A percentile compares a stretch with the other conserved stretches of the same genome.
Conservation (phyloP, 352 stramenopile species). For the Hyaloperonospora arabidopsidis region DNA sequence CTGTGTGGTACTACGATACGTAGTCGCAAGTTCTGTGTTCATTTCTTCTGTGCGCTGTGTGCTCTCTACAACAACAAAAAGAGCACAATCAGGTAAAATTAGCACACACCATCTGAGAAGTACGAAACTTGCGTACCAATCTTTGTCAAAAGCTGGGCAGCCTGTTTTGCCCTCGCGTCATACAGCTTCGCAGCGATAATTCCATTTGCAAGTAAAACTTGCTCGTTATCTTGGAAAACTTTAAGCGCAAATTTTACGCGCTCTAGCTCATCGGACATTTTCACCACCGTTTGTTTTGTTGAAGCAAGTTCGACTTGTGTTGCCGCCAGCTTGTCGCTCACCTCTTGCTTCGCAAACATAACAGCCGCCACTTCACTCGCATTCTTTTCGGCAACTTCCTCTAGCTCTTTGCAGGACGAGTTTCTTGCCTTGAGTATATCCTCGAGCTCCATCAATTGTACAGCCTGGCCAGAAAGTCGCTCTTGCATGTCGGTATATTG, state of each 20-base stretch:
- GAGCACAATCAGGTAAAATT: conserved; percentile 1
- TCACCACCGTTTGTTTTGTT: conserved; percentile 31
- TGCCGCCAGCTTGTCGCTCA: conserved; percentile 33
- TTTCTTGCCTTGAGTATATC: conserved; percentile 72
- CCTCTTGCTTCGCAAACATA: conserved; percentile 36
- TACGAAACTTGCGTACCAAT: conserved; percentile 29
- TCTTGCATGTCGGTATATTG: conserved; percentile 90
- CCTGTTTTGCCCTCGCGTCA: conserved; percentile 44
- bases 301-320: conserved; percentile 27
- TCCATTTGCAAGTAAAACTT: conserved; percentile 45
- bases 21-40: conserved; percentile 41
- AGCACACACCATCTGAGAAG: background rate
- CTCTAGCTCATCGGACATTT: conserved; percentile 23
- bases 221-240: conserved; percentile 51
- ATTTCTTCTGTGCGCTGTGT: conserved; percentile 36
- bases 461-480: conserved; percentile 55
- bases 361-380: conserved; percentile 41
- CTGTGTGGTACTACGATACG: conserved; percentile 38
- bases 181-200: conserved; percentile 45
- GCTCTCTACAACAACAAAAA: conserved; percentile 26
- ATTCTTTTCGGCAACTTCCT: conserved; percentile 52
- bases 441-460: conserved; percentile 71
- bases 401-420: conserved; percentile 54
- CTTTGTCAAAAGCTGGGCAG: conserved; percentile 40
- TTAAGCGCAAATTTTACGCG: conserved; percentile 28